Evolutionary conservation across 352 stramenopile genomes (phyloP).

Genomic region (Phytophthora kernoviae): DNA sequence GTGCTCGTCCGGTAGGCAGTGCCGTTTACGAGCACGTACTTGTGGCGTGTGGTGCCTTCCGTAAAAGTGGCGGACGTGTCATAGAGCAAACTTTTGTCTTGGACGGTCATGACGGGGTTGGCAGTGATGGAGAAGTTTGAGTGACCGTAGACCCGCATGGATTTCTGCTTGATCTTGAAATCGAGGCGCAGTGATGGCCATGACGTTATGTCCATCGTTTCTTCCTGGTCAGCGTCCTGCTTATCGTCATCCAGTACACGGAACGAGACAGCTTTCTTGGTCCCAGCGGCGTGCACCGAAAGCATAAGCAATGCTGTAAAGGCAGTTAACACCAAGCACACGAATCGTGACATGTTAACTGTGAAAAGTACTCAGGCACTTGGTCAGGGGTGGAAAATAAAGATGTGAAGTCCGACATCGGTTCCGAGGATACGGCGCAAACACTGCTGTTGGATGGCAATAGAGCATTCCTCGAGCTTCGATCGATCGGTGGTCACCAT

Average conservation of each 20-base stretch:
- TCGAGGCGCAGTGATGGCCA: constrained; percentile 20
- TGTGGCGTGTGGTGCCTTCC: constrained; percentile 8
- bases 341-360: neutral
- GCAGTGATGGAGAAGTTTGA: constrained; percentile 24
- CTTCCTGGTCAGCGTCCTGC: neutral
- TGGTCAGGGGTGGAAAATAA: neutral
- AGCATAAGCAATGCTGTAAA: neutral
- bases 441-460: too few species aligned
- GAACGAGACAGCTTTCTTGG: neutral
- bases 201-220: neutral
- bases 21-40: constrained; percentile 21
- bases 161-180: constrained; percentile 21
- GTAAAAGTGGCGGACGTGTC: constrained; percentile 9
- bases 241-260: neutral
- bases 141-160: constrained; percentile 23
- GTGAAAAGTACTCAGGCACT: neutral
- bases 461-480: too few species aligned
- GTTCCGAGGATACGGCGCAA: neutral
- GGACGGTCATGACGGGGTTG: constrained; percentile 11
- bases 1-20: constrained; percentile 17
- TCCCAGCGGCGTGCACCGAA: neutral
- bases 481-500: neutral
- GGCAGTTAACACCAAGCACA: neutral
- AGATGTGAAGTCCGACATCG: constrained; percentile 5
- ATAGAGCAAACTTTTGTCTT: constrained; percentile 16